Evolutionary conservation across 768 basidiomycete species (phyloP).

Genomic region (Tulasnella sp.): DNA sequence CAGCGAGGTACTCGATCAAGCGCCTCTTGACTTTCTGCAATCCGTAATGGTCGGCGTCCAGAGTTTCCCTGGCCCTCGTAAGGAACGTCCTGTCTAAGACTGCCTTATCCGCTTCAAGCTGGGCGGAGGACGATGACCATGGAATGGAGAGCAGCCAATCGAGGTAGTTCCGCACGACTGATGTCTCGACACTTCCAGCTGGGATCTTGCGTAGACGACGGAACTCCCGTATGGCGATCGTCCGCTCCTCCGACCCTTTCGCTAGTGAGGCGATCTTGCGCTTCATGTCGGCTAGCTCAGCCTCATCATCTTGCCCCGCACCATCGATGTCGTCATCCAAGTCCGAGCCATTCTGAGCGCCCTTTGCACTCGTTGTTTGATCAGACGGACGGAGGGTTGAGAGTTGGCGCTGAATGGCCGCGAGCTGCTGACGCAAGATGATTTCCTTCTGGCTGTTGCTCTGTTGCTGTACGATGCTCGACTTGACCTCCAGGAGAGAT

Average conservation of each 20-base stretch:
- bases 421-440: conserved; percentile 80
- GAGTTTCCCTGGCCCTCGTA: conserved; percentile 68
- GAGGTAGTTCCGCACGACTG: conserved; percentile 84
- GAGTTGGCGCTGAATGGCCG: conserved; percentile 78
- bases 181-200: conserved; percentile 85
- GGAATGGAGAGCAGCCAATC: conserved; percentile 89
- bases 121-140: conserved; percentile 53
- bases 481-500: conserved; percentile 78
- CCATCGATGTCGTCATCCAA: conserved; percentile 63
- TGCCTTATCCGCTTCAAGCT: conserved; percentile 41
- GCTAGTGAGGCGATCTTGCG: conserved; percentile 75
- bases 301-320: conserved; percentile 62
- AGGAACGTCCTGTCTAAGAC: conserved; percentile 65
- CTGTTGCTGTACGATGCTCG: conserved; percentile 80
- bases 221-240: conserved; percentile 82
- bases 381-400: conserved; percentile 51
- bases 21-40: conserved; percentile 91
- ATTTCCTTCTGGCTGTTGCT: conserved; percentile 88
- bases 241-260: conserved; percentile 75
- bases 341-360: conserved; percentile 46
- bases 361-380: conserved; percentile 13
- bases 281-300: conserved; percentile 74
- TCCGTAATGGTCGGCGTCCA: conserved; percentile 91
- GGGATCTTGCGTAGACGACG: conserved; percentile 85
- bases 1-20: conserved; percentile 88